phyloP scores from a whole-genome alignment of 495 filamentous ascomycete genomes.

The Penicillium angulare region DNA sequence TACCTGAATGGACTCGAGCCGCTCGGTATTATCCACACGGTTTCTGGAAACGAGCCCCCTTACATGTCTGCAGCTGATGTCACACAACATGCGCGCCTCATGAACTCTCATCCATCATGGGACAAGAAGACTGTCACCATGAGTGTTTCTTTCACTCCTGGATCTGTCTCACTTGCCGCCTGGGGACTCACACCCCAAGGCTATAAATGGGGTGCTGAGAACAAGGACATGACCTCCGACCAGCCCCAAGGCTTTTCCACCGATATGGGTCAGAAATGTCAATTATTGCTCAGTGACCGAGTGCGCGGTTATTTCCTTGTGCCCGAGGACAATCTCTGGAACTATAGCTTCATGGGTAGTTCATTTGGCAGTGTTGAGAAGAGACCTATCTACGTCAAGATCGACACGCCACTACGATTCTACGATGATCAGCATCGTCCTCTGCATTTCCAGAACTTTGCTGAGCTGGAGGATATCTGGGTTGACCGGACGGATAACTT shows the following conservation, averaged over 20 bases:
- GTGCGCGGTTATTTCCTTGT: slow-evolving; percentile 95
- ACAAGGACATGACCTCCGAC: slow-evolving; percentile 87
- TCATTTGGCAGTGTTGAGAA: slow-evolving; percentile 85
- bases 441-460: slow-evolving; percentile 92
- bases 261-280: slow-evolving; percentile 91
- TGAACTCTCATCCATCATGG: slow-evolving; percentile 80
- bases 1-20: slow-evolving; percentile 86
- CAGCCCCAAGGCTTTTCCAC: slow-evolving; percentile 92
- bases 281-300: slow-evolving; percentile 86
- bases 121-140: slow-evolving; percentile 95
- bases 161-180: slow-evolving; percentile 89
- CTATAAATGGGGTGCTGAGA: slow-evolving; percentile 97
- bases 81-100: slow-evolving; percentile 85
- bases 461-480: slow-evolving; percentile 86
- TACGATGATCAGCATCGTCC: slow-evolving; percentile 93
- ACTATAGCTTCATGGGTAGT: slow-evolving; percentile 96
- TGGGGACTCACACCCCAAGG: slow-evolving; percentile 89
- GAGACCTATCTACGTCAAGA: slow-evolving; percentile 83
- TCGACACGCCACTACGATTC: slow-evolving; percentile 86
- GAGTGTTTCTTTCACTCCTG: slow-evolving; percentile 97
- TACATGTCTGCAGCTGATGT: slow-evolving; percentile 96
- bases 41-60: slow-evolving; percentile 88
- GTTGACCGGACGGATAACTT: slow-evolving; percentile 86
- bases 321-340: slow-evolving; percentile 89
- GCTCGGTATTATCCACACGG: slow-evolving; percentile 92